A percentile compares a stretch with the other conserved stretches of the same genome.
phyloP scores from a whole-genome alignment of 148 eudicot genomes.

The Fagopyrum tataricum region DNA sequence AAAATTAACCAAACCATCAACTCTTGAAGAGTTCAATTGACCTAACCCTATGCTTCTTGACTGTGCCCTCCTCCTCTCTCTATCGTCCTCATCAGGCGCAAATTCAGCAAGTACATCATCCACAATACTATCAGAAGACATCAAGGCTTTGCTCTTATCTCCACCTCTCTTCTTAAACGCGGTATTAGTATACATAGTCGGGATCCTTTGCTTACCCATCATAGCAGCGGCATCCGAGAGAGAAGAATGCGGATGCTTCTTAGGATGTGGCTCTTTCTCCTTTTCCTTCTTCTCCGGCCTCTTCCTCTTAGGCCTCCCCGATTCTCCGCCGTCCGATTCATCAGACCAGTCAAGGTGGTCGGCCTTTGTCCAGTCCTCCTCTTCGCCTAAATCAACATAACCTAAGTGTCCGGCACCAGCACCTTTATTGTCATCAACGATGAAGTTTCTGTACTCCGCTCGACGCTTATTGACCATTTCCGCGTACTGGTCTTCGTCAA shows the following conservation, averaged over 20 bases:
- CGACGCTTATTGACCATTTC: conserved; percentile 72
- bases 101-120: conserved; percentile 91
- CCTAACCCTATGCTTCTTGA: conserved; percentile 20
- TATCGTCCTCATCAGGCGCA: conserved; percentile 79
- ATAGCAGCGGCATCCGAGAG: conserved; percentile 60
- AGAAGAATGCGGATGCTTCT: conserved; percentile 48
- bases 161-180: conserved; percentile 59
- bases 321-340: conserved; percentile 42
- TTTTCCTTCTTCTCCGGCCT: conserved; percentile 42
- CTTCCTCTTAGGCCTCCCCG: conserved; percentile 35
- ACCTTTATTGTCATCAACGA: conserved; percentile 51
- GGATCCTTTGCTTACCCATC: conserved; percentile 75
- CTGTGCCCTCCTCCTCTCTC: conserved; percentile 53
- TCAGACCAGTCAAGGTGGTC: conserved; percentile 33
- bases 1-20: conserved; percentile 23
- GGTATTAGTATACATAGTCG: conserved; percentile 65
- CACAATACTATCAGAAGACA: conserved; percentile 61
- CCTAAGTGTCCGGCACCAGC: conserved; percentile 34
- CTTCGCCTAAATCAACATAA: conserved; percentile 78
- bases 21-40: conserved; percentile 16
- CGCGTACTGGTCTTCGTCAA: conserved; percentile 82
- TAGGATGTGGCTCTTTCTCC: conserved; percentile 21
- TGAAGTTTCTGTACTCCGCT: conserved; percentile 49
- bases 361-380: conserved; percentile 78
- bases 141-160: conserved; percentile 26